Base-by-base conservation (phyloP, 2,329 filamentous ascomycete genomes). In the Aspergillus luchuensis region DNA sequence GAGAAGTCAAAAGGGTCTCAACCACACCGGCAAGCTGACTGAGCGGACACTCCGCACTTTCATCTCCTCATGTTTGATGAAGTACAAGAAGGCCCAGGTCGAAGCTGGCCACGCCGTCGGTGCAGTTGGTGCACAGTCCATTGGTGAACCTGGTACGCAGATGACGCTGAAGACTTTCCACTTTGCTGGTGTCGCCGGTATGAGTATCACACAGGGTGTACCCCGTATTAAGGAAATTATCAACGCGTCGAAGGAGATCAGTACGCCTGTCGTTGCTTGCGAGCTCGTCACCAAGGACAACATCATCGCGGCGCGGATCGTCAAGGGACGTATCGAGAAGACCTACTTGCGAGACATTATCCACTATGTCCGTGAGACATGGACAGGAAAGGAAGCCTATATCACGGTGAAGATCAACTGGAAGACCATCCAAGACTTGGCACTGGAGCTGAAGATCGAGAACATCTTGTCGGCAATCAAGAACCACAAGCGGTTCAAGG, bases 181-280 rank as follows among this genome's bases (percentile, higher is more conserved):
- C 90, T 99, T 99, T 82, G 95, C 95, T 74, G 95, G 95, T 90
- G 95, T 99, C 65, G 95, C 95, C 47, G 94, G 94, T 76, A 98
- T 99, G 95, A 97, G 92, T 84, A 97, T 99, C 73, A 99, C 95
- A 0, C 92, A 97, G 73, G 95, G 95, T 91, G 95, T 99, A 6
- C 95, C 95, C 1, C 94, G 95, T 88, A 99, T 99, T 82, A 99
- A 99, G 80, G 95, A 99, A 83, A 99, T 99, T 68, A 99, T 99
- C 87, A 99, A 99, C 79, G 95, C 95, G 5, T 97, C 92, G 8
- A 96, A 92, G 75, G 82, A 83, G 53, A 99, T 99, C 77, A 96
- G 91, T 75, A 99, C 95, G 0, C 95, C 95, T 0, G 90, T 99
- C 72, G 96, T 99, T 67, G 88, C 86, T 5, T 98, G 95, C 71